Evolutionary conservation across 2,329 filamentous ascomycete species (phyloP).

Genomic region (Verticillium isaacii): DNA sequence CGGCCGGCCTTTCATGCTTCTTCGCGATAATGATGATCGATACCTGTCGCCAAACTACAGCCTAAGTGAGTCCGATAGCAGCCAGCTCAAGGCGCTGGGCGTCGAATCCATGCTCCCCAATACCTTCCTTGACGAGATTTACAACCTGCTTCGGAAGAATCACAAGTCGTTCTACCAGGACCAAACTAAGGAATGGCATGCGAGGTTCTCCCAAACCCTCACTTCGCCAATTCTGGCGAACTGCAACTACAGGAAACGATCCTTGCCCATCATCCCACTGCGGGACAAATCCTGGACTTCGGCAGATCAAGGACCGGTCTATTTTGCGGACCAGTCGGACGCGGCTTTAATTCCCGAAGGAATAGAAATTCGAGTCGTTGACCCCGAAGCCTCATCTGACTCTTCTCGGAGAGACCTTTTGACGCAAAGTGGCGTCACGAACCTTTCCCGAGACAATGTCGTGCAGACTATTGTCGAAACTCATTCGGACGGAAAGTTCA

Average conservation of each 20-base stretch:
- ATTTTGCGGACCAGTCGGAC: not conserved
- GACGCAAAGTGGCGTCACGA: not conserved
- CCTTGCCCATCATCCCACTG: conserved; percentile 5
- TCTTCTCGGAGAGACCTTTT: not conserved
- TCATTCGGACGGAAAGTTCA: not conserved
- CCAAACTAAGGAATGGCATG: conserved; percentile 4
- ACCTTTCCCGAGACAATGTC: not conserved
- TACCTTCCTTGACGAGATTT: not conserved
- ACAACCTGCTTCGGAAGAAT: not conserved
- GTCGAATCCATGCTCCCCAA: not conserved
- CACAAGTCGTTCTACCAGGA: not conserved
- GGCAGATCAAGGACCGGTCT: not conserved
- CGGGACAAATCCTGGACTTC: conserved; percentile 3
- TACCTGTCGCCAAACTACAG: not conserved
- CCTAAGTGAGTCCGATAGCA: not conserved
- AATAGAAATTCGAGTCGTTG: conserved; percentile 3
- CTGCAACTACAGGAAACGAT: not conserved
- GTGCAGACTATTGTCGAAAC: not conserved
- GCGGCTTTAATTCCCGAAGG: not conserved
- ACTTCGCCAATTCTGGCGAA: not conserved
- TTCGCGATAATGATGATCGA: not conserved
- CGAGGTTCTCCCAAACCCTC: not conserved
- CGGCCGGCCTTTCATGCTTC: not conserved
- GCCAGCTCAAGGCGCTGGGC: not conserved
- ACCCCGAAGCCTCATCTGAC: not conserved